Evolutionary conservation across 805 yeast species (phyloP).

Genomic region (Lachancea waltii): DNA sequence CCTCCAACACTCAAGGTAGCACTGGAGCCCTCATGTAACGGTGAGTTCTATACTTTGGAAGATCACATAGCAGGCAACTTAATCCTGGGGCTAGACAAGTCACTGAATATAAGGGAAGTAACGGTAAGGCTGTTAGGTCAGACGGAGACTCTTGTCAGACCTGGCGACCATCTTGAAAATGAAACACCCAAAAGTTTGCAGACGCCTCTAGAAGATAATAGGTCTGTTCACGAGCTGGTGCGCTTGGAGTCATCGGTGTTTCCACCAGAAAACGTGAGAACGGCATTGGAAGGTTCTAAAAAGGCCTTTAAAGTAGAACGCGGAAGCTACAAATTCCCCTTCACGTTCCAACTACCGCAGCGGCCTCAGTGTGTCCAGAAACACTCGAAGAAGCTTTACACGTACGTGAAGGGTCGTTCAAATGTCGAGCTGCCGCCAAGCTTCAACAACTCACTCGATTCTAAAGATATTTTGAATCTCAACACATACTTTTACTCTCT

Average conservation of each 20-base stretch:
- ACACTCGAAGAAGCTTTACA: conserved; percentile 19
- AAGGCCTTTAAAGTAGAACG: conserved; percentile 26
- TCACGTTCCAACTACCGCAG: conserved; percentile 22
- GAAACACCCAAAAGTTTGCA: conserved; percentile 78
- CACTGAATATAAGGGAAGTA: conserved; percentile 26
- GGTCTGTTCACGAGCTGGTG: conserved; percentile 23
- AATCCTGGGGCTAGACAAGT: conserved; percentile 20
- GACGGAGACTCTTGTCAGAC: conserved; percentile 25
- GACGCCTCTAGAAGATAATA: conserved; percentile 21
- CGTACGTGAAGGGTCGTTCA: conserved; percentile 19
- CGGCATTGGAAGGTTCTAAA: conserved; percentile 26
- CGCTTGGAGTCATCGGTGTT: conserved; percentile 19
- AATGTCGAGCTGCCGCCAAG: conserved; percentile 25
- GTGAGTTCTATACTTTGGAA: conserved; percentile 26
- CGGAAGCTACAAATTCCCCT: conserved; percentile 25
- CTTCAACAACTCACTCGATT: conserved; percentile 24
- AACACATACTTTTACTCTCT: conserved; percentile 27
- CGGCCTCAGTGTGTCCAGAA: conserved; percentile 23
- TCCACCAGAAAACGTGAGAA: conserved; percentile 31
- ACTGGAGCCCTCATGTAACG: conserved; percentile 27
- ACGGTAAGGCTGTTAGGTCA: conserved; percentile 49
- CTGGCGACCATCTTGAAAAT: conserved; percentile 36
- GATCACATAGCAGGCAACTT: conserved; percentile 27
- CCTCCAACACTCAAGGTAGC: conserved; percentile 18
- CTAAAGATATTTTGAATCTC: conserved; percentile 23